phyloP scores from a whole-genome alignment of 2,329 filamentous ascomycete genomes.

The Xylaria sp. region DNA sequence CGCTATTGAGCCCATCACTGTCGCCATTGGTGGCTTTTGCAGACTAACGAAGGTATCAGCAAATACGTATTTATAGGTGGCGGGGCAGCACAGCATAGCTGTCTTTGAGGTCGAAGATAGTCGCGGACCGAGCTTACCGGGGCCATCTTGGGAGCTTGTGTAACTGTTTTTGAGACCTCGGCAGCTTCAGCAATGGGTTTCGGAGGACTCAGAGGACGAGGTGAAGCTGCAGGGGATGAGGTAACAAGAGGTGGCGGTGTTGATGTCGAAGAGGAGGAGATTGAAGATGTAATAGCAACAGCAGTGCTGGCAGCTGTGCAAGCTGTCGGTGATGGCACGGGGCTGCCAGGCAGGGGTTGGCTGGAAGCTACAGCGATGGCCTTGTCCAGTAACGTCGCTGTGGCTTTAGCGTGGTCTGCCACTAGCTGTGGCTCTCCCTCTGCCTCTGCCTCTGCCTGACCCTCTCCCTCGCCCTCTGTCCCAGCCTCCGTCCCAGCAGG shows the following conservation, averaged over 20 bases:
- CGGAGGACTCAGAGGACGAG: conserved; percentile 48
- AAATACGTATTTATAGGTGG: conserved; percentile 17
- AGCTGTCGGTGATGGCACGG: conserved; percentile 46
- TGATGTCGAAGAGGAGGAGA: conserved; percentile 43
- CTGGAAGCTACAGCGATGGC: conserved; percentile 40
- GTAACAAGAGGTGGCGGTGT: conserved; percentile 47
- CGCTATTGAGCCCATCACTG: conserved; percentile 47
- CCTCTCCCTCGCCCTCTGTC: no score
- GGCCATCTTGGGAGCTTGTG: conserved; percentile 62
- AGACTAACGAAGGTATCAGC: conserved; percentile 43
- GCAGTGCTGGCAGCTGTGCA: conserved; percentile 38
- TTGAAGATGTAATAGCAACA: conserved; percentile 41
- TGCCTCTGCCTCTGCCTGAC: background rate
- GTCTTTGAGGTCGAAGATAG: conserved; percentile 21
- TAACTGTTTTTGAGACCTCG: conserved; percentile 42
- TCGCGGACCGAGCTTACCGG: conserved; percentile 59
- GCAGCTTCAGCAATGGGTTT: conserved; percentile 44
- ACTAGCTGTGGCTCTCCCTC: conserved; percentile 9
- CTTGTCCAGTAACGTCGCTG: conserved; percentile 26
- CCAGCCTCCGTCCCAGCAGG: conserved; percentile 32
- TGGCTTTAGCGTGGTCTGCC: conserved; percentile 31
- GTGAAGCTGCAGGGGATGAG: conserved; percentile 49
- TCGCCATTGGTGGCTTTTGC: conserved; percentile 51
- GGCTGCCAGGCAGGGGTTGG: conserved; percentile 49
- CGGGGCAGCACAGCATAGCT: conserved; percentile 33